Evolutionary conservation across 768 basidiomycete species (phyloP).

Genomic region (Melanogaster broomeanus): DNA sequence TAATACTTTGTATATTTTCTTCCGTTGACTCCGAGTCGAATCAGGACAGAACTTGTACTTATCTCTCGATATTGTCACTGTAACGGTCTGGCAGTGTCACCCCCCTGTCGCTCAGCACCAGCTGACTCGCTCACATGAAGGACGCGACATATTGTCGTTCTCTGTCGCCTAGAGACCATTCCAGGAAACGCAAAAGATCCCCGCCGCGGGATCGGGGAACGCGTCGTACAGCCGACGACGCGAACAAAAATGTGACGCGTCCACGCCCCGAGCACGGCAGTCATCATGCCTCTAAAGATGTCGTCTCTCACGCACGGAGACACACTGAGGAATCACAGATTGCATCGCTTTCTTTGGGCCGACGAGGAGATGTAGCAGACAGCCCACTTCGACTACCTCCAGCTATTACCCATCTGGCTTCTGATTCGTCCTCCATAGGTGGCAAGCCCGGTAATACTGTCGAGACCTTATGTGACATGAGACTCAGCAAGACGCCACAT

Average conservation of each 20-base stretch:
- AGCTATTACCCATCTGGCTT: background rate
- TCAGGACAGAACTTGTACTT: too few species aligned
- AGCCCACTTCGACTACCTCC: constrained; percentile 15
- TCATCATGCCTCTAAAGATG: background rate
- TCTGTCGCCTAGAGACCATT: constrained; percentile 13
- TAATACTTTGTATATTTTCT: too few species aligned
- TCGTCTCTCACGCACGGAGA: constrained; percentile 2
- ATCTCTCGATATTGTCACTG: background rate
- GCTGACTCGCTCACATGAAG: constrained; percentile 20
- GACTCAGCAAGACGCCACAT: constrained; percentile 11
- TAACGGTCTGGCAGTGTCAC: too few species aligned
- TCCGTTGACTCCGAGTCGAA: background rate
- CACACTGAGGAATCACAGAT: constrained; percentile 6
- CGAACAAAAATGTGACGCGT: constrained; percentile 13
- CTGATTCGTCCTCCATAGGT: background rate
- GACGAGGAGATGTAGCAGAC: constrained; percentile 14
- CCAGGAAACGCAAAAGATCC: constrained; percentile 16
- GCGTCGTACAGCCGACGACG: constrained; percentile 8
- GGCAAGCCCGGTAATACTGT: constrained; percentile 9
- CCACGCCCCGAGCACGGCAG: background rate
- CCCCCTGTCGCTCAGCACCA: background rate
- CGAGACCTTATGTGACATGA: constrained; percentile 26
- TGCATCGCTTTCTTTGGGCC: constrained; percentile 3
- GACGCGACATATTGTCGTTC: constrained; percentile 21
- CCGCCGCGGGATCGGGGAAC: constrained; percentile 9